Conservation (phyloP, 2,329 filamentous ascomycete species). For the Basipetospora chlamydospora region DNA sequence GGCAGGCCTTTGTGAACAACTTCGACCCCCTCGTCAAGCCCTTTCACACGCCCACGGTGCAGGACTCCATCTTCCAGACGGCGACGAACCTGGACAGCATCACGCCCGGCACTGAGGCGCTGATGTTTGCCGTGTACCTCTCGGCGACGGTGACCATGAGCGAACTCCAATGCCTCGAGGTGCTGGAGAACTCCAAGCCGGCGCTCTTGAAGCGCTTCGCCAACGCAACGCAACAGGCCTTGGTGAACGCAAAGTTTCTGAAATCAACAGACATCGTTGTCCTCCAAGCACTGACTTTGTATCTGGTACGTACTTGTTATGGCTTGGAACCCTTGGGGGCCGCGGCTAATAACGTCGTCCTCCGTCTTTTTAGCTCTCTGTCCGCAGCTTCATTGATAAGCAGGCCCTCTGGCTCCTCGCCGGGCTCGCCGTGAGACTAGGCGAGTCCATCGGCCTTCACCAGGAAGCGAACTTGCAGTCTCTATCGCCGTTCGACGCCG, state of each 20-base stretch:
- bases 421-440: conserved; percentile 1
- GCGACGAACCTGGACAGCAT: conserved; percentile 1
- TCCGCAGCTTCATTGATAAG: background rate
- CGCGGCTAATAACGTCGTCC: background rate
- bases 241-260: conserved; percentile 5
- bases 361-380: background rate
- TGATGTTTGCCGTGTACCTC: conserved; percentile 11
- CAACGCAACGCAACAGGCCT: conserved; percentile 4
- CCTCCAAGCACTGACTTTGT: conserved; percentile 1
- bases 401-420: conserved; percentile 3
- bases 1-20: conserved; percentile 4
- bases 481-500: conserved; percentile 1
- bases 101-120: conserved; percentile 8
- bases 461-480: background rate
- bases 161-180: conserved; percentile 1
- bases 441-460: conserved; percentile 3
- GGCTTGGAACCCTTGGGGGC: too few relatives aligned
- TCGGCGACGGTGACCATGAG: conserved; percentile 9
- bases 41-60: conserved; percentile 3
- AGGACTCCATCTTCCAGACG: conserved; percentile 1
- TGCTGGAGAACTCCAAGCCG: background rate
- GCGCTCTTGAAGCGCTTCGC: conserved; percentile 1
- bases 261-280: background rate
- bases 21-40: conserved; percentile 4
- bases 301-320: background rate